Percentiles rank a stretch among this genome's conserved stretches.
Conservation (phyloP, 106 monocot genomes). For the Dactylorhiza incarnata region DNA sequence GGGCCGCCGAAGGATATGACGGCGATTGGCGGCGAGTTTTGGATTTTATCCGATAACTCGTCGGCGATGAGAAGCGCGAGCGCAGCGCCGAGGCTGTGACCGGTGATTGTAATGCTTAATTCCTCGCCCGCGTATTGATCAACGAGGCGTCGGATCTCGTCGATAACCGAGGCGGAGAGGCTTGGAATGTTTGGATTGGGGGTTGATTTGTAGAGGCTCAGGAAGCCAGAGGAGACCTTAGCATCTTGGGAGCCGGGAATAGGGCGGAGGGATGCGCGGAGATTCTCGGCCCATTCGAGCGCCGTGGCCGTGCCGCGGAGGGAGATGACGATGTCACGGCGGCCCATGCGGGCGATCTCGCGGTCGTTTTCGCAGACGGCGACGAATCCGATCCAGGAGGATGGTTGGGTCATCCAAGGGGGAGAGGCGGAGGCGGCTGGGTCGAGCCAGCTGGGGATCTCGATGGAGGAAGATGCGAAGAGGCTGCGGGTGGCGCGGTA, state of each 20-base stretch:
- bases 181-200: constrained; percentile 7
- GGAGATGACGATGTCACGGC: constrained; percentile 45
- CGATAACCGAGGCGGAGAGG: constrained; percentile 18
- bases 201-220: constrained; percentile 32
- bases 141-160: constrained; percentile 35
- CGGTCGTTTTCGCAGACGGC: constrained; percentile 39
- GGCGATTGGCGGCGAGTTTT: constrained; percentile 13
- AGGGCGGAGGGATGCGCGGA: constrained; percentile 32
- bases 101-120: constrained; percentile 46
- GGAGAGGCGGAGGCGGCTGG: constrained; percentile 6
- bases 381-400: constrained; percentile 58
- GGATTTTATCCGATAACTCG: constrained; percentile 7
- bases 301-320: constrained; percentile 52
- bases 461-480: constrained; percentile 30
- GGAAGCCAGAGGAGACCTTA: constrained; percentile 38
- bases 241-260: constrained; percentile 5
- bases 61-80: constrained; percentile 24
- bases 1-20: constrained; percentile 39
- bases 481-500: constrained; percentile 30
- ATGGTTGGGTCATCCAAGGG: constrained; percentile 24
- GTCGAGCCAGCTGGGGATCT: constrained; percentile 12
- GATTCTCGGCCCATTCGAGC: constrained; percentile 55
- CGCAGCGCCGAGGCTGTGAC: constrained; percentile 49
- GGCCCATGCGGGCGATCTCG: constrained; percentile 47
- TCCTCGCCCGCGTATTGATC: constrained; percentile 35